Base-by-base conservation (phyloP, 768 basidiomycete species). In the Suillus spraguei region DNA sequence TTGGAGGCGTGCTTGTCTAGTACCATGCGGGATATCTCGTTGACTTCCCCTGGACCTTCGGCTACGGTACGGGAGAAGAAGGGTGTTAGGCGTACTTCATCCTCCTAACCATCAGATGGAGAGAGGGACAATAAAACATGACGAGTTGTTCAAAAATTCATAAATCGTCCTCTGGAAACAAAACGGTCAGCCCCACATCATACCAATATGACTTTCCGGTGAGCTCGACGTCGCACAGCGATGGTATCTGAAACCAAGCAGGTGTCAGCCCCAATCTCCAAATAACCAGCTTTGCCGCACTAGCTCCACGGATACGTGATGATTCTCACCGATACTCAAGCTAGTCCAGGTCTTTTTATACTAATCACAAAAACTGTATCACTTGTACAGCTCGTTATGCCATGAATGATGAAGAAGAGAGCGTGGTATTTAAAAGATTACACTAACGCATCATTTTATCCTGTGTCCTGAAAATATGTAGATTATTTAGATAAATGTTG, bases 161-260 rank as follows among this genome's bases (percentile, higher is more conserved):
- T 10, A 22, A 38, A 28, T 28, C 1, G 10, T n/a, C 8, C 24
- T 8, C 54, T 39, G 36, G 35, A 16, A 24, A 36, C 54, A n/a
- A n/a, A n/a, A n/a, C 36, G 16, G 14, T 38, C 55, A 4, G 36
- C 16, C 22, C 9, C 9, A 28, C 47, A 49, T 24, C n/a, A 13
- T 46, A 16, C 4, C 9, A 17, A 16, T 6, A 41, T 32, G 24
- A 58, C 28, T 41, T 58, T 58, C 24, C 28, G 56, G 56, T 58
- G 39, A 58, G 56, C 39, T 41, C 10, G 5, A 28, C 17, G 5
- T 7, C 39, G 32, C 11, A 28, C 39, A 1, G 10, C 38, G 38
- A 20, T 58, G 56, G 56, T 39, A 58, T 58, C 39, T 58, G 39
- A 41, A 32, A 41, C 9, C 39, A 32, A 58, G 24, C 56, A 32